These are phyloP conservation scores for Lenwebbia sp. DNA, from an alignment of 345 rosid genomes.

Conservation along the genomic window DNA sequence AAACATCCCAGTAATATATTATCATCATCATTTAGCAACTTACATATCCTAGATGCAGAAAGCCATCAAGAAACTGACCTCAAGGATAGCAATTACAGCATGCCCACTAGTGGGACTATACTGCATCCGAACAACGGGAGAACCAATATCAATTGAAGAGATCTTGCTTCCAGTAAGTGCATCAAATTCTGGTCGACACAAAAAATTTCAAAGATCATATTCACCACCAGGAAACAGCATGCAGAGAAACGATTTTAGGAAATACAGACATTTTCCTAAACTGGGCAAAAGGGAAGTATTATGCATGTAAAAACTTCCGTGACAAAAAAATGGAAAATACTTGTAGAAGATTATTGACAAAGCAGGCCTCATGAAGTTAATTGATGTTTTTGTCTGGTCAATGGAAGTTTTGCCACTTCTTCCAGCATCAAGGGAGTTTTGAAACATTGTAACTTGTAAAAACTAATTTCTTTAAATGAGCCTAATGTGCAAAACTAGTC, in stretches of 20 bases:
- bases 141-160: slow-evolving; percentile 64
- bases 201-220: not conserved
- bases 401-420: not conserved
- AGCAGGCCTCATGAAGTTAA: not conserved
- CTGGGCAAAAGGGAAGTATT: not conserved
- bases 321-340: not conserved
- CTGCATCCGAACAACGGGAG: slow-evolving; percentile 75
- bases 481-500: not conserved
- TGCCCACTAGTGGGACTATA: slow-evolving; percentile 82
- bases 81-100: slow-evolving; percentile 72
- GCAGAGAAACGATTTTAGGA: not conserved
- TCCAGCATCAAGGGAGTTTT: not conserved
- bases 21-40: not conserved
- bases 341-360: not conserved
- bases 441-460: not conserved
- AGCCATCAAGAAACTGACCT: slow-evolving; percentile 28
- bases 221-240: not conserved
- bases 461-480: not conserved
- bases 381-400: not conserved
- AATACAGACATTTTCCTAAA: not conserved
- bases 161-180: slow-evolving; percentile 86
- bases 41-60: not conserved
- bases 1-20: not conserved
- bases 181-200: slow-evolving; percentile 58
- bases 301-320: not conserved